Conservation (phyloP, 2,329 filamentous ascomycete genomes). For the Alternaria gansuensis region DNA sequence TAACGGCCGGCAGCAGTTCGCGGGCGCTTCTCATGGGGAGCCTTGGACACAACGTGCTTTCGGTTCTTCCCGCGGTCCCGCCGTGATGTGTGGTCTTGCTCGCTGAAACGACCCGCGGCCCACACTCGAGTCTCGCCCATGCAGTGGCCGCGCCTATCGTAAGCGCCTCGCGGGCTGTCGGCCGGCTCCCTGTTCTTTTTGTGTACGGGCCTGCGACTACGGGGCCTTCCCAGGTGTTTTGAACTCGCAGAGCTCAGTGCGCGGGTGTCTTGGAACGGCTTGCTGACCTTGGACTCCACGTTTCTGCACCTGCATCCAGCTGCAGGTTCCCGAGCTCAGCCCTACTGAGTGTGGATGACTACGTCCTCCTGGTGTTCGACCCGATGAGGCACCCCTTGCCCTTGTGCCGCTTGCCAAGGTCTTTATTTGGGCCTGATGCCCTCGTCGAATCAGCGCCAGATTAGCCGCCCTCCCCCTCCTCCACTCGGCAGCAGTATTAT, state of each 20-base stretch:
- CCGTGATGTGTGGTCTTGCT: slow-evolving; percentile 16
- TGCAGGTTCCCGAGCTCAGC: slow-evolving; percentile 45
- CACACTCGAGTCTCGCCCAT: slow-evolving; percentile 19
- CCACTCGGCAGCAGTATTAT: slow-evolving; percentile 44
- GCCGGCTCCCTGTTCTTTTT: slow-evolving; percentile 17
- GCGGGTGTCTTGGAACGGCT: slow-evolving; percentile 23
- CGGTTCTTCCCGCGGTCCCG: slow-evolving; percentile 25
- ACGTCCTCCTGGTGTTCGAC: slow-evolving; percentile 26
- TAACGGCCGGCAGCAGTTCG: slow-evolving; percentile 23
- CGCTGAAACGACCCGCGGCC: slow-evolving; percentile 26
- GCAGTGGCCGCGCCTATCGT: slow-evolving; percentile 26
- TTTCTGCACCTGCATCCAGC: slow-evolving; percentile 17
- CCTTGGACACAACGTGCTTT: slow-evolving; percentile 25
- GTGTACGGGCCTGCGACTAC: slow-evolving; percentile 16
- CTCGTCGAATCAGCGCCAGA: slow-evolving; percentile 43
- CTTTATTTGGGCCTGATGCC: slow-evolving; percentile 36
- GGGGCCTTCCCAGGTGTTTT: not conserved
- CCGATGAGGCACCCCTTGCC: slow-evolving; percentile 25
- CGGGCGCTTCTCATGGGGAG: slow-evolving; percentile 31
- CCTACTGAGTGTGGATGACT: slow-evolving; percentile 44
- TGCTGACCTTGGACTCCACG: slow-evolving; percentile 30
- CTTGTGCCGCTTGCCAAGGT: slow-evolving; percentile 35
- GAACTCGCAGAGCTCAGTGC: slow-evolving; percentile 3
- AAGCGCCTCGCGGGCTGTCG: slow-evolving; percentile 26
- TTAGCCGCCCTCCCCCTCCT: slow-evolving; percentile 43